A percentile compares a stretch with the other conserved stretches of the same genome.
Conservation (phyloP, 1,139 yeast genomes). For the Diutina ranongensis region DNA sequence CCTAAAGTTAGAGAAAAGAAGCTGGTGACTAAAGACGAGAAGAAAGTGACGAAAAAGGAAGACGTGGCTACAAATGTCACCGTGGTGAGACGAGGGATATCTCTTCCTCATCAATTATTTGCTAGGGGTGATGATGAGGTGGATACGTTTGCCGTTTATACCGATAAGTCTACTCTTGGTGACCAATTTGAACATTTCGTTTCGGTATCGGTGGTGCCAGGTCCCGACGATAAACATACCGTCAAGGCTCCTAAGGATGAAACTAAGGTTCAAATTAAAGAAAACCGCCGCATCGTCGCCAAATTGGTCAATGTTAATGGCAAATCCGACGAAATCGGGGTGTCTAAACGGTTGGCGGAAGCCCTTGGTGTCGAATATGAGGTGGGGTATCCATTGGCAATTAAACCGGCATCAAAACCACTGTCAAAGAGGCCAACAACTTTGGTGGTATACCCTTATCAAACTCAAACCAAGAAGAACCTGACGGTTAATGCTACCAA, state of each 20-base stretch:
- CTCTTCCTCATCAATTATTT: constrained; percentile 40
- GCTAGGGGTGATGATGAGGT: constrained; percentile 7
- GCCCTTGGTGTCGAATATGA: constrained; percentile 43
- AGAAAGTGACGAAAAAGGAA: constrained; percentile 13
- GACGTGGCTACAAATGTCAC: constrained; percentile 24
- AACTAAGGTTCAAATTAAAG: constrained; percentile 13
- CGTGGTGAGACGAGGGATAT: constrained; percentile 40
- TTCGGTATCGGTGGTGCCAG: constrained; percentile 46
- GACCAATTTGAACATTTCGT: constrained; percentile 29
- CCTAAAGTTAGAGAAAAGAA: constrained; percentile 49
- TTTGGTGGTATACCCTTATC: constrained; percentile 43
- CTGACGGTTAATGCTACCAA: constrained; percentile 6
- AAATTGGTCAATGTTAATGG: constrained; percentile 28
- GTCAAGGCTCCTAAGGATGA: constrained; percentile 5
- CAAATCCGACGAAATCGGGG: constrained; percentile 29
- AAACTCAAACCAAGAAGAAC: constrained; percentile 28
- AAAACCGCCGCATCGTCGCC: constrained; percentile 42
- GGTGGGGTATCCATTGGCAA: constrained; percentile 43
- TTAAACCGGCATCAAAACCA: constrained; percentile 39
- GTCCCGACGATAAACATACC: constrained; percentile 28
- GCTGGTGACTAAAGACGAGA: constrained; percentile 17
- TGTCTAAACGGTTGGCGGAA: constrained; percentile 45
- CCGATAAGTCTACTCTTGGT: constrained; percentile 25
- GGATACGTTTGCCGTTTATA: constrained; percentile 32
- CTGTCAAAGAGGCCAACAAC: constrained; percentile 29